These are phyloP conservation scores for Coemansia furcata DNA, from an alignment of 192 early-diverging fungal genomes.

Conservation along the genomic window DNA sequence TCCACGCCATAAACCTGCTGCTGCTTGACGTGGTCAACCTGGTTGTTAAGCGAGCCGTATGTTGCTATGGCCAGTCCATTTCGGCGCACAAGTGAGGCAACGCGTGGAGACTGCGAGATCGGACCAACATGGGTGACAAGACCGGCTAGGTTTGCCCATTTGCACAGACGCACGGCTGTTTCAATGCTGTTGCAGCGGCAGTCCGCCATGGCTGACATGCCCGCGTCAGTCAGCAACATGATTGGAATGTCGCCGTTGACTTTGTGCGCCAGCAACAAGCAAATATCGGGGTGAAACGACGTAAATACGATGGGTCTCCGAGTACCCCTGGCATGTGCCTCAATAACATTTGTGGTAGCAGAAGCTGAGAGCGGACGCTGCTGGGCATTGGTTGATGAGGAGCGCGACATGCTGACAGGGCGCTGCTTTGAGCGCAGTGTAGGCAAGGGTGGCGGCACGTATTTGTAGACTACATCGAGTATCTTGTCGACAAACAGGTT, in stretches of 20 bases:
- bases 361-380: background rate
- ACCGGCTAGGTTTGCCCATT: conserved; percentile 68
- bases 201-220: conserved; percentile 71
- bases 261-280: conserved; percentile 81
- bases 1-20: conserved; percentile 83
- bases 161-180: conserved; percentile 75
- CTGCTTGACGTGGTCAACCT: conserved; percentile 63
- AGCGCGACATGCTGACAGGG: conserved; percentile 1
- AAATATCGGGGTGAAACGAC: conserved; percentile 88
- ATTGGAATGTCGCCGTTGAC: conserved; percentile 79
- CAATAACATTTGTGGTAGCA: background rate
- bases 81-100: conserved; percentile 71
- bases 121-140: conserved; percentile 75
- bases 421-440: background rate
- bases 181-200: conserved; percentile 77
- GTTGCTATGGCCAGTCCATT: conserved; percentile 72
- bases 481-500: conserved; percentile 87
- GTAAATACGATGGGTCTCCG: conserved; percentile 86
- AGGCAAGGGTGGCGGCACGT: conserved; percentile 14
- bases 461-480: conserved; percentile 67
- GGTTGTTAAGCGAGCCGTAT: conserved; percentile 81
- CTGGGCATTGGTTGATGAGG: background rate
- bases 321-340: background rate
- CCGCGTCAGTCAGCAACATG: conserved; percentile 89
- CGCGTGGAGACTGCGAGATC: conserved; percentile 70